Percentiles rank a stretch among this genome's conserved stretches.
Evolutionary conservation across 1,139 yeast species (phyloP).

Genomic region (Geotrichum cucujoidarum): DNA sequence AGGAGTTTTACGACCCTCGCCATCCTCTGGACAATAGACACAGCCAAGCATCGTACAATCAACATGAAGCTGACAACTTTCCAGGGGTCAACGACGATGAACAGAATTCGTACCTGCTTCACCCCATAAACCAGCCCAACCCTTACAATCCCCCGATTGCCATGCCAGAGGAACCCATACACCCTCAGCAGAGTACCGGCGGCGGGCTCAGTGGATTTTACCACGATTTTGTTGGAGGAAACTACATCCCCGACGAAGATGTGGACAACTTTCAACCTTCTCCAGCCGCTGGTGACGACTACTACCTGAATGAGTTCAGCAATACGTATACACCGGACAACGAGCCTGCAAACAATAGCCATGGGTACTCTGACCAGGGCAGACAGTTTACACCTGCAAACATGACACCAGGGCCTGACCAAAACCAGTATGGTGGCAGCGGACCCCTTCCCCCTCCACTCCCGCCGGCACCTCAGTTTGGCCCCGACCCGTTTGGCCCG

Average conservation of each 20-base stretch:
- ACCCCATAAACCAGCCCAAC: conserved; percentile 18
- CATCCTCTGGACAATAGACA: conserved; percentile 7
- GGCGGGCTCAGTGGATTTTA: conserved; percentile 3
- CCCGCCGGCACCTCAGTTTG: conserved; percentile 8
- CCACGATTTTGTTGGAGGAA: conserved; percentile 1
- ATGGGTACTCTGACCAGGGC: conserved; percentile 22
- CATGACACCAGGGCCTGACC: not conserved
- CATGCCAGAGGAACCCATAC: not conserved
- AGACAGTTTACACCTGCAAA: conserved; percentile 27
- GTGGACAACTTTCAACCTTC: conserved; percentile 21
- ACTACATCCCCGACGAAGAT: not conserved
- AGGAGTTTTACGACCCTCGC: conserved; percentile 18
- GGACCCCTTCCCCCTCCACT: conserved; percentile 7
- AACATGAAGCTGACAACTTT: conserved; percentile 1
- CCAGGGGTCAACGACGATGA: too few species aligned
- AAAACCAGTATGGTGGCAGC: not conserved
- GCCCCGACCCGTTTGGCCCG: conserved; percentile 22
- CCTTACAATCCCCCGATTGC: conserved; percentile 5
- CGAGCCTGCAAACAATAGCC: conserved; percentile 18
- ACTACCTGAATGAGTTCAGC: conserved; percentile 37
- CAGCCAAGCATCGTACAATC: not conserved
- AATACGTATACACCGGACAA: conserved; percentile 26
- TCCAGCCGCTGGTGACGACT: conserved; percentile 39
- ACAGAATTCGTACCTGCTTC: conserved; percentile 25
- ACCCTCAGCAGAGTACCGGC: not conserved